phyloP scores from a whole-genome alignment of 1,139 yeast genomes.

The Meyerozyma smithsonii region DNA sequence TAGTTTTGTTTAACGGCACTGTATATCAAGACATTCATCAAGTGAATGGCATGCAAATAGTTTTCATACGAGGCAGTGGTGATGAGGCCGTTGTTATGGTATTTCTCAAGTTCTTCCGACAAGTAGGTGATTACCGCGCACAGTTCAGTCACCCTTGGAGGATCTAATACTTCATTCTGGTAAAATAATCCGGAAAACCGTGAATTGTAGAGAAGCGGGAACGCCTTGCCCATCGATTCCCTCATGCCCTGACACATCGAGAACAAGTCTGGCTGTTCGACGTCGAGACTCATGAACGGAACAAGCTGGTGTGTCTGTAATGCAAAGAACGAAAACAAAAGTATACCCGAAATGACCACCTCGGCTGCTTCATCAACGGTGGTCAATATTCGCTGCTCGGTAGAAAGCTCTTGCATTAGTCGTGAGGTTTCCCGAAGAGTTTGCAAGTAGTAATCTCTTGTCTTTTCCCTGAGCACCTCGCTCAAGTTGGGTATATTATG shows the following conservation, averaged over 20 bases:
- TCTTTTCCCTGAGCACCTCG: constrained; percentile 2
- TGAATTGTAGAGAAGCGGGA: constrained; percentile 12
- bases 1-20: constrained; percentile 15
- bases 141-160: constrained; percentile 8
- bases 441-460: constrained; percentile 1
- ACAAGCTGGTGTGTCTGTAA: constrained; percentile 27
- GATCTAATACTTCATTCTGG: constrained; percentile 8
- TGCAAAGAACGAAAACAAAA: constrained; percentile 25
- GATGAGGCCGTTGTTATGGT: constrained; percentile 6
- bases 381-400: constrained; percentile 9
- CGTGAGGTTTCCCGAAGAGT: no score
- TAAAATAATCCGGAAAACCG: constrained; percentile 14
- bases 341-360: constrained; percentile 18
- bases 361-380: constrained; percentile 16
- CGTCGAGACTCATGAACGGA: constrained; percentile 23
- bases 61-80: constrained; percentile 11
- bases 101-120: constrained; percentile 9
- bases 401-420: constrained; percentile 7
- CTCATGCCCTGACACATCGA: constrained; percentile 18
- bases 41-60: constrained; percentile 10
- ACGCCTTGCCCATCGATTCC: constrained; percentile 10
- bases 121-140: constrained; percentile 18
- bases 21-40: constrained; percentile 13
- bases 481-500: not conserved
- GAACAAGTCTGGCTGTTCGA: constrained; percentile 16